Evolutionary conservation across 2,329 filamentous ascomycete species (phyloP).

Genomic region (Sporothrix brunneoviolacea): DNA sequence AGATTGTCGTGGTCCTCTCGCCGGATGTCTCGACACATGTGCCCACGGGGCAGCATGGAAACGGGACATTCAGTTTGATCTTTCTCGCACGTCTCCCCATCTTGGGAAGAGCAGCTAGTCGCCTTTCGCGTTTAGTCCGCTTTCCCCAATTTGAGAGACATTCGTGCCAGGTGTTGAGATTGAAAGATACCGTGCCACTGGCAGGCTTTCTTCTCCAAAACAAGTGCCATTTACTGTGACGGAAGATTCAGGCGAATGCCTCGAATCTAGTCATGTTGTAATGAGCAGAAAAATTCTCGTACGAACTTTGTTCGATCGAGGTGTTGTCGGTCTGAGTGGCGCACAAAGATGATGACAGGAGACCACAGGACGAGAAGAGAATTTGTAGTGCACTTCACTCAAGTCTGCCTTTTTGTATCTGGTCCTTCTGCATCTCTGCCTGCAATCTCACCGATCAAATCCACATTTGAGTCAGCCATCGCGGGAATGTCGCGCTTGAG

Average conservation of each 20-base stretch:
- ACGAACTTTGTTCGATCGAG: slow-evolving; percentile 40
- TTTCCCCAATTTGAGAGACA: slow-evolving; percentile 50
- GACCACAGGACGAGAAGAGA: neutral
- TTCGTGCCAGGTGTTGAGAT: slow-evolving; percentile 67
- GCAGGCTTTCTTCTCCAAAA: slow-evolving; percentile 65
- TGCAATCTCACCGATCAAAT: slow-evolving; percentile 70
- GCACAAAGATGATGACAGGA: slow-evolving; percentile 3
- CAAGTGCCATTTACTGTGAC: slow-evolving; percentile 49
- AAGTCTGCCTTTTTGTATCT: neutral
- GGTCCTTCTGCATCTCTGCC: slow-evolving; percentile 12
- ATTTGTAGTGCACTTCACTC: too few relatives aligned
- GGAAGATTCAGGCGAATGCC: slow-evolving; percentile 20
- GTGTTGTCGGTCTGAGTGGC: slow-evolving; percentile 71
- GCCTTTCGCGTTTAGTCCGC: slow-evolving; percentile 24
- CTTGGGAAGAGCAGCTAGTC: slow-evolving; percentile 33
- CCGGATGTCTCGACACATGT: slow-evolving; percentile 40
- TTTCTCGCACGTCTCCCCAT: slow-evolving; percentile 59
- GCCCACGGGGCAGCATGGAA: neutral
- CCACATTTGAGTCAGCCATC: slow-evolving; percentile 75
- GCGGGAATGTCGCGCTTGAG: slow-evolving; percentile 85
- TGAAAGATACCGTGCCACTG: slow-evolving; percentile 46
- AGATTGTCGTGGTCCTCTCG: slow-evolving; percentile 80
- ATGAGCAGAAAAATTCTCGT: slow-evolving; percentile 36
- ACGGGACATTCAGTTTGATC: slow-evolving; percentile 66
- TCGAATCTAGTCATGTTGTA: neutral